Conservation (phyloP, 2,329 filamentous ascomycete species). For the Aspergillus transmontanensis region DNA sequence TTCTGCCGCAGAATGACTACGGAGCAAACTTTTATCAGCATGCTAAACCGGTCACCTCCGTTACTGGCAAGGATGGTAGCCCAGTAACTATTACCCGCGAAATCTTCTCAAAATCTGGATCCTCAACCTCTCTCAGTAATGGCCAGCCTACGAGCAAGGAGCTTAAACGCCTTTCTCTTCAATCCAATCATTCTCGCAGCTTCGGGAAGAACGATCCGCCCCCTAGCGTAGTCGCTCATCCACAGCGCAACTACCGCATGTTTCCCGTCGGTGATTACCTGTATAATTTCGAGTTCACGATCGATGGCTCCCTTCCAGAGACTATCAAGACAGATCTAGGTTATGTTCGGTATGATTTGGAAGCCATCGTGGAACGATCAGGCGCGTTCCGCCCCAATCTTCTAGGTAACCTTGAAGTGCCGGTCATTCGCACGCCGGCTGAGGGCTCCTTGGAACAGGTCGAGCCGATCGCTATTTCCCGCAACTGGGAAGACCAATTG, state of each 20-base stretch:
- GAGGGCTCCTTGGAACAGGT: constrained; percentile 88
- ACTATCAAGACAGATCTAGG: constrained; percentile 86
- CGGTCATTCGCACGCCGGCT: constrained; percentile 80
- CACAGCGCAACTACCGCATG: constrained; percentile 80
- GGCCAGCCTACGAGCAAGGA: constrained; percentile 50
- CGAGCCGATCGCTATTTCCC: constrained; percentile 89
- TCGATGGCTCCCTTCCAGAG: constrained; percentile 78
- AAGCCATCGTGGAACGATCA: constrained; percentile 80
- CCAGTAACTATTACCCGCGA: constrained; percentile 37
- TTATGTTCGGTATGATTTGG: constrained; percentile 83
- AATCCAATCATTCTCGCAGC: constrained; percentile 79
- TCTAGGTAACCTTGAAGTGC: constrained; percentile 77
- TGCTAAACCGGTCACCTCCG: constrained; percentile 38
- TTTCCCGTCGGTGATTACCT: constrained; percentile 76
- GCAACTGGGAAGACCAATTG: constrained; percentile 92
- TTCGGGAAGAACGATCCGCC: constrained; percentile 77
- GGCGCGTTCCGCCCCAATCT: constrained; percentile 90
- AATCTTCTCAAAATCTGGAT: constrained; percentile 43
- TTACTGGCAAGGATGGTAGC: constrained; percentile 33
- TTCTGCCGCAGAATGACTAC: constrained; percentile 59
- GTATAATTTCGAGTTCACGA: constrained; percentile 77
- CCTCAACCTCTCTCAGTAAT: constrained; percentile 46
- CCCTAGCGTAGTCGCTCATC: constrained; percentile 56
- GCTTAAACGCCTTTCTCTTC: constrained; percentile 71
- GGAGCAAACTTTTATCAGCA: constrained; percentile 66